Evolutionary conservation across 2,329 filamentous ascomycete genomes (phyloP).

Genomic region (Sordariomycetes sp.): DNA sequence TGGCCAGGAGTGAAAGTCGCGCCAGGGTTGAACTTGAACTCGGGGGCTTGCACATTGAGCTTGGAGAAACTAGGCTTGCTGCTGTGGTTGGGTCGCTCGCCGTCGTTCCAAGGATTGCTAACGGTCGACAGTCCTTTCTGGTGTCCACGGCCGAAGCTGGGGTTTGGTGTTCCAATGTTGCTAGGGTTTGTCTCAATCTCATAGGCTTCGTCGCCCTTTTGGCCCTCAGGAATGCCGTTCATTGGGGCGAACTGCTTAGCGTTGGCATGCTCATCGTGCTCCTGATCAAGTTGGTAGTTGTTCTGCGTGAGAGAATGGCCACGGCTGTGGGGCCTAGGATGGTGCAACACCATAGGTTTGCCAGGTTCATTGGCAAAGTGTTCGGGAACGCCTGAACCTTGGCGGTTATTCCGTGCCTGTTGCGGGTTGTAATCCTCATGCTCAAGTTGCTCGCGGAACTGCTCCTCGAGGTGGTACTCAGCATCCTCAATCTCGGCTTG

Average conservation of each 20-base stretch:
- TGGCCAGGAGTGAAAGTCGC: constrained; percentile 40
- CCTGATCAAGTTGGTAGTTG: constrained; percentile 47
- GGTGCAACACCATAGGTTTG: constrained; percentile 53
- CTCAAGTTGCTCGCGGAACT: constrained; percentile 69
- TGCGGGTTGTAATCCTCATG: constrained; percentile 65
- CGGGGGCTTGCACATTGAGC: constrained; percentile 81
- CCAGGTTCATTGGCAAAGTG: constrained; percentile 44
- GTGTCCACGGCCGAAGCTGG: constrained; percentile 41
- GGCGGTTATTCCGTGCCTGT: constrained; percentile 31
- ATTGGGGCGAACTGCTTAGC: constrained; percentile 27
- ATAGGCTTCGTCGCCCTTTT: constrained; percentile 42
- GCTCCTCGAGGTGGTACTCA: constrained; percentile 76
- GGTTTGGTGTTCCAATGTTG: constrained; percentile 56
- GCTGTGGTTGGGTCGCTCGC: constrained; percentile 42
- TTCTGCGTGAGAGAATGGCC: constrained; percentile 63
- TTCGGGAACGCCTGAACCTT: constrained; percentile 27
- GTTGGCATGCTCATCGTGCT: constrained; percentile 24
- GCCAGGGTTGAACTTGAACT: constrained; percentile 68
- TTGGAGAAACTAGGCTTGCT: constrained; percentile 67
- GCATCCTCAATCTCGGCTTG: constrained; percentile 80
- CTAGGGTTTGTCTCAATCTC: constrained; percentile 69
- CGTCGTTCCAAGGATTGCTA: constrained; percentile 57
- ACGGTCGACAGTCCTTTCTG: constrained; percentile 44
- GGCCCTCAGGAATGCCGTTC: constrained; percentile 28
- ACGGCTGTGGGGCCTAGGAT: constrained; percentile 65